A percentile compares a stretch with the other conserved stretches of the same genome.
Evolutionary conservation across 805 yeast species (phyloP).

Genomic region (Cyberlindnera xishuangbannaensis): DNA sequence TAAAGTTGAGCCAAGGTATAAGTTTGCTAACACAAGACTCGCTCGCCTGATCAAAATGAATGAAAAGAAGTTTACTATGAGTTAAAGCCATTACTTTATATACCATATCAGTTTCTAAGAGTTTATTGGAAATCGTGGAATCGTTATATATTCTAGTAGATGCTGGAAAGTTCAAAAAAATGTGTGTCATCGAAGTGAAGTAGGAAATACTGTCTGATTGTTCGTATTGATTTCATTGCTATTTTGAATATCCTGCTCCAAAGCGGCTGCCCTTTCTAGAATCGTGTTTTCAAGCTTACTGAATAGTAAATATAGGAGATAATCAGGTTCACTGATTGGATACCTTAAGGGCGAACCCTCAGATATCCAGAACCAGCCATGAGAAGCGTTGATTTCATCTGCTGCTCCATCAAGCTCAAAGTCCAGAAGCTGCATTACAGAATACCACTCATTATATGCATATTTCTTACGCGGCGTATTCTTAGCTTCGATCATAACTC

Average conservation of each 20-base stretch:
- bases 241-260: too few species aligned
- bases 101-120: too few species aligned
- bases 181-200: too few species aligned
- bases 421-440: conserved; percentile 30
- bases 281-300: conserved; percentile 18
- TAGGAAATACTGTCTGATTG: too few species aligned
- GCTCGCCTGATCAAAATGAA: conserved; percentile 46
- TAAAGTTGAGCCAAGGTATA: conserved; percentile 34
- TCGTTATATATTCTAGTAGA: too few species aligned
- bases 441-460: conserved; percentile 47
- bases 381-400: conserved; percentile 7
- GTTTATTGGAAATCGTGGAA: too few species aligned
- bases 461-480: conserved; percentile 31
- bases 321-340: conserved; percentile 66
- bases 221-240: too few species aligned
- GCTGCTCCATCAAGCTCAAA: conserved; percentile 23
- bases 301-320: conserved; percentile 38
- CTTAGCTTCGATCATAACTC: conserved; percentile 14
- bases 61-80: conserved; percentile 28
- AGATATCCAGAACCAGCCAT: conserved; percentile 54
- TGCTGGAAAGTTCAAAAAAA: too few species aligned
- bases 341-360: conserved; percentile 61
- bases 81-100: too few species aligned
- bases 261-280: conserved; percentile 3
- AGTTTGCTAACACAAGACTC: conserved; percentile 48